phyloP scores from a whole-genome alignment of 2,329 filamentous ascomycete genomes.

The Monilinia polystroma region DNA sequence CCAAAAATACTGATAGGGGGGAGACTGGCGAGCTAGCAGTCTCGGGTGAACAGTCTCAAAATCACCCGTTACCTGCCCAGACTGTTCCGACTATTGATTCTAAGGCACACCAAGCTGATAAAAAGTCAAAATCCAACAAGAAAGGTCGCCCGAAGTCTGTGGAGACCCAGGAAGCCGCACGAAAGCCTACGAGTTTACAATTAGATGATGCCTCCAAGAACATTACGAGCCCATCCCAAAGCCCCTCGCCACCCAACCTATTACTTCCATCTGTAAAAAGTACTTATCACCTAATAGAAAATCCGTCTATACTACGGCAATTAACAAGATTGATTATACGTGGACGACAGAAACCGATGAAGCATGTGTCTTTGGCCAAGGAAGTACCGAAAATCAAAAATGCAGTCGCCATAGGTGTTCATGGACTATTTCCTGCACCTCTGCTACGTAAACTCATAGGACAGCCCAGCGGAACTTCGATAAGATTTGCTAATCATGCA shows the following conservation, averaged over 20 bases:
- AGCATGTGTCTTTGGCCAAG: conserved; percentile 70
- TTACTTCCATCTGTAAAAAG: conserved; percentile 67
- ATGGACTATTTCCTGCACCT: conserved; percentile 88
- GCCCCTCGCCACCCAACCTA: conserved; percentile 53
- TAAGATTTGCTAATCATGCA: conserved; percentile 86
- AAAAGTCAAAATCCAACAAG: conserved; percentile 34
- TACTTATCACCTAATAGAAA: conserved; percentile 66
- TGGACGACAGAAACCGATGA: conserved; percentile 55
- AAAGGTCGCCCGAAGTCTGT: conserved; percentile 32
- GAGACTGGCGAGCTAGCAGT: conserved; percentile 52
- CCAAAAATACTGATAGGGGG: conserved; percentile 21
- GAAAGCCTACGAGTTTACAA: conserved; percentile 24
- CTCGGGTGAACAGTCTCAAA: conserved; percentile 56
- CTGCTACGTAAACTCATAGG: conserved; percentile 88
- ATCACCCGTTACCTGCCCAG: conserved; percentile 43
- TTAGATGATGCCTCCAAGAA: conserved; percentile 28
- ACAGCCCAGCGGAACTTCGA: conserved; percentile 91
- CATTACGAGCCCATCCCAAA: conserved; percentile 26
- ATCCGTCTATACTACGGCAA: conserved; percentile 69
- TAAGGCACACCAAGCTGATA: conserved; percentile 26
- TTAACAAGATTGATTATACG: conserved; percentile 58
- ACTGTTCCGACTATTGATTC: conserved; percentile 20
- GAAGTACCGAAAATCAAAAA: conserved; percentile 73
- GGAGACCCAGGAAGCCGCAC: conserved; percentile 30
- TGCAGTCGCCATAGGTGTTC: conserved; percentile 89